Base-by-base conservation (phyloP, 345 rosid genomes). In the Pelargonium nanum region DNA sequence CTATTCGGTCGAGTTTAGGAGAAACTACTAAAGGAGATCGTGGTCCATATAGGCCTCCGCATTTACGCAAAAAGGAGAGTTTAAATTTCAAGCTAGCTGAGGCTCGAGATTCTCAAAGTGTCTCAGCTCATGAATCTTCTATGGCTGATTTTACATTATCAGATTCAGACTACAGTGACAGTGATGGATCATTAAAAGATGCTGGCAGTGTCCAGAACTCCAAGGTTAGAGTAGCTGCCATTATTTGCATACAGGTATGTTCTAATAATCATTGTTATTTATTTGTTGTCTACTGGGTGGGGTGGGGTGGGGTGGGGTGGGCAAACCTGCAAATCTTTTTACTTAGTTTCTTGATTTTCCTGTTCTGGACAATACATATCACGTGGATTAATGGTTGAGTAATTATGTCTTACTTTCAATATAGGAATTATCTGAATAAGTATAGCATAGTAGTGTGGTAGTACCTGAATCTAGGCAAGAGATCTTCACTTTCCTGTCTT, bases 161-260 rank as follows among this genome's bases (percentile, higher is more conserved):
- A 59, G 98, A 92, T 82, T 92, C 96, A 21, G 96, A 91, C 68
- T 83, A 78, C 68, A 91, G 95, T 68, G 98, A 91, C 64, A 80
- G 71, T 73, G 98, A 91, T 69, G 81, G 81, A 55, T 75, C 82
- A 28, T 57, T 58, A 60, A 82, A 72, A 68, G 84, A 81, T 55
- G 53, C 67, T 70, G 78, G 77, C 61, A 59, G 65, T 67, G 67
- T 70, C 60, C 74, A 71, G 64, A 79, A 80, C 74, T 81, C 87
- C 13, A 88, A 80, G 78, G 91, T 91, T 68, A 83, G 98, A 74
- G 77, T 85, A 68, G 84, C 87, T 68, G 90, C 98, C 19, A 76
- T 91, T 54, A 65, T 65, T 65, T 88, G 96, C 77, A 50, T 91
- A 75, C 96, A 83, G 87, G 96, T 89, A 77, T 75, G 66, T 34